Conservation (phyloP, 139 green algal species). For the Closterium sp. region DNA sequence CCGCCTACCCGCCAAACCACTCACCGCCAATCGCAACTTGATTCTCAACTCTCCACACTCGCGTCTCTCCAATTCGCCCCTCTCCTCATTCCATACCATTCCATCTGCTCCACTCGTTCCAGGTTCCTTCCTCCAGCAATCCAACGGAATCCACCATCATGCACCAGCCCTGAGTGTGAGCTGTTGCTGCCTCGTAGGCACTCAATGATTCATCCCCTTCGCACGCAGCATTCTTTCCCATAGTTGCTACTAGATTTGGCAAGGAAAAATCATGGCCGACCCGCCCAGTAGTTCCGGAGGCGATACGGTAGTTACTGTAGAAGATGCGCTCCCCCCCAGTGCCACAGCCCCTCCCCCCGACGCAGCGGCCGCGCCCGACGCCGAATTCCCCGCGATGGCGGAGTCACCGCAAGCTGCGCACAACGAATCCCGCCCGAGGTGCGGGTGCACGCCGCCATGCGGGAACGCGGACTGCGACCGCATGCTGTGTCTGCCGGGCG, state of each 20-base stretch:
- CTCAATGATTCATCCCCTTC: neutral
- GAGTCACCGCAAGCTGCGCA: neutral
- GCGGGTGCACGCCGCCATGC: neutral
- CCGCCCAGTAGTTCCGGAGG: neutral
- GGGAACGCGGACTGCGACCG: neutral
- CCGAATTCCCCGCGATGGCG: neutral
- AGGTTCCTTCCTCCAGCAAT: too few relatives aligned
- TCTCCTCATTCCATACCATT: neutral
- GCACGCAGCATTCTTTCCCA: too few relatives aligned
- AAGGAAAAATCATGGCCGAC: neutral
- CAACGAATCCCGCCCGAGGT: neutral
- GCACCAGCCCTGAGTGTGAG: too few relatives aligned
- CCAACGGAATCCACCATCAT: too few relatives aligned
- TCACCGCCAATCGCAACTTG: too few relatives aligned
- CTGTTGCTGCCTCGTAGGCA: neutral
- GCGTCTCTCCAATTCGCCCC: neutral
- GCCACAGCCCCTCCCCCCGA: neutral
- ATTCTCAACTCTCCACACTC: too few relatives aligned
- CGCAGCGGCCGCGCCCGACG: neutral
- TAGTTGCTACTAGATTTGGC: neutral
- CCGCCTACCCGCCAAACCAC: neutral
- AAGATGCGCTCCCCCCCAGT: neutral
- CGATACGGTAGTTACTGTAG: neutral
- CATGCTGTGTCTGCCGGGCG: neutral
- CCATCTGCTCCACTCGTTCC: too few relatives aligned